Conservation (phyloP, 1,139 yeast genomes). For the Saccharomyces hybrid region DNA sequence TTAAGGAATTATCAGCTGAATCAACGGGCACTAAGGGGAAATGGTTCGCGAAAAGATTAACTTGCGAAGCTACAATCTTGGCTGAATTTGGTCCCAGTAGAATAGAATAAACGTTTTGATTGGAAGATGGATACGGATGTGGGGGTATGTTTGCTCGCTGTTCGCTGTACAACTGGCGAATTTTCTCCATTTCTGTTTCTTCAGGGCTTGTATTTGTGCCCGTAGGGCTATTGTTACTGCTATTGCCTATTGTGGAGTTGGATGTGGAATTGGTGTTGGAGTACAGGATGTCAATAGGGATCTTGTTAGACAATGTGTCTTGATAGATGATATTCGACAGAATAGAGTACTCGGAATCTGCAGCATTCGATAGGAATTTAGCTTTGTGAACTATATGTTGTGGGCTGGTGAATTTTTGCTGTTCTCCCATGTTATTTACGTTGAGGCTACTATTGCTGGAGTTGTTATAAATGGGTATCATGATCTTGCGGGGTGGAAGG, state of each 20-base stretch:
- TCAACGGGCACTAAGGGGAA: conserved; percentile 26
- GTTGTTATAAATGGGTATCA: not conserved
- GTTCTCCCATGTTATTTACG: not conserved
- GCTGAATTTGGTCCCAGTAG: conserved; percentile 22
- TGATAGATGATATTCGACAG: conserved; percentile 65
- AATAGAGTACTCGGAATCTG: conserved; percentile 71
- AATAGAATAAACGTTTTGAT: conserved; percentile 19
- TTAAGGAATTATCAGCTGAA: conserved; percentile 8
- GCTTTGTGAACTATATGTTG: conserved; percentile 22
- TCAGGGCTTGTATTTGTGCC: conserved; percentile 3
- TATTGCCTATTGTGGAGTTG: conserved; percentile 1
- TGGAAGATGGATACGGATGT: conserved; percentile 18
- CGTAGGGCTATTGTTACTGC: not conserved
- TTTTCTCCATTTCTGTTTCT: conserved; percentile 1
- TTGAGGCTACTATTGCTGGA: not conserved
- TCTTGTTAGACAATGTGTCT: conserved; percentile 29
- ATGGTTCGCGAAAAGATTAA: conserved; percentile 23
- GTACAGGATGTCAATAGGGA: conserved; percentile 22
- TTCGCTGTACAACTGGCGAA: not conserved
- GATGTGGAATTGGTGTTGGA: conserved; percentile 11
- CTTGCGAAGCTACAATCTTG: conserved; percentile 19
- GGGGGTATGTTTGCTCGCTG: conserved; percentile 10
- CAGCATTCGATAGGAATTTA: conserved; percentile 59
- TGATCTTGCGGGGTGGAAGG: not conserved
- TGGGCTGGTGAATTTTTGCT: not conserved